Base-by-base conservation (phyloP, 2,329 filamentous ascomycete genomes). In the Pestalotiopsis sp. region DNA sequence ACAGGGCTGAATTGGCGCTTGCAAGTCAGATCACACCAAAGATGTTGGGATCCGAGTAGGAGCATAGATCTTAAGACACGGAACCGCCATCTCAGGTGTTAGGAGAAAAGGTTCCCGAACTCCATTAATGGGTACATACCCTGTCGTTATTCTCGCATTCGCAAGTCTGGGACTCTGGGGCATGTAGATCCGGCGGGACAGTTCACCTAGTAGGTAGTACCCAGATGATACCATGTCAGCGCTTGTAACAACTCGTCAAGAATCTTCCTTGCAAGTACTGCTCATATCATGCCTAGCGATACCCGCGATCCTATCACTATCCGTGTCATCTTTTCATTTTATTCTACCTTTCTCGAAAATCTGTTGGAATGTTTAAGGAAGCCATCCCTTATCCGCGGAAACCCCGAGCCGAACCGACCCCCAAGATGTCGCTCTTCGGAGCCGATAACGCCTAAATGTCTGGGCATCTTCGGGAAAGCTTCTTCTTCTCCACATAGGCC, bases 341-440 rank as follows among this genome's bases (percentile, higher is more conserved):
- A 13, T 58, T 4, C 5, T 1, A 20, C 5, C 12, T 7, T 63
- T 14, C 58, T 14, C n/a, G 52, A 23, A 13, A 4, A 39, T n/a
- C 14, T 36, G 31, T 12, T 17, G 7, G 31, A n/a, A 36, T 11
- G 1, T 36, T 7, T 13, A 62, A 36, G 13, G 27, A 36, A 20
- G 17, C 14, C 13, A 38, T 36, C 41, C 13, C n/a, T 57, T 58
- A 66, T 58, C 25, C n/a, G 63, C 49, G 63, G 45, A 58, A 66
- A 66, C 49, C 52, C 63, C 63, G 63, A 66, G 63, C 63, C 63
- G 45, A 57, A 36, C 17, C 13, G 59, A 27, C 59, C 25, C 59
- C n/a, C 12, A 27, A 12, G 23, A 39, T 17, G 20, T 9, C 17
- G 23, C 61, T 49, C 25, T 25, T 64, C 61, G 61, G 61, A 64